Evolutionary conservation across 23 red algal genomes (phyloP).

Genomic region (Gracilaria caudata): DNA sequence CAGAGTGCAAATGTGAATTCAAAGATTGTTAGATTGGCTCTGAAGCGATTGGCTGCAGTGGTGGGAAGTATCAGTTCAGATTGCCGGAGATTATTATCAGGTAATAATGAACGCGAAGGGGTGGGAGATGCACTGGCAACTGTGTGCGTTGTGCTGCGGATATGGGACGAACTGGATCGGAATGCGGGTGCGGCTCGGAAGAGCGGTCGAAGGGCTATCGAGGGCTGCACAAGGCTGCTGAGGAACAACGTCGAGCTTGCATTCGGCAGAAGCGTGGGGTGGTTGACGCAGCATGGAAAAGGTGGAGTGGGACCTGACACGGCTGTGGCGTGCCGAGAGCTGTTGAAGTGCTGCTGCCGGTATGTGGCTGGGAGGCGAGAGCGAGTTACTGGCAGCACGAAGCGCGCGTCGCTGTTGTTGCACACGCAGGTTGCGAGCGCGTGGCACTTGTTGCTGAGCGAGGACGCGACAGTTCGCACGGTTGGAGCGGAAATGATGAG

Average conservation of each 20-base stretch:
- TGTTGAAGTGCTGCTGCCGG: neutral
- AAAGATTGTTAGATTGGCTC: neutral
- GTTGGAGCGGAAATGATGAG: slow-evolving; percentile 9
- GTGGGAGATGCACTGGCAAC: neutral
- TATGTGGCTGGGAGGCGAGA: neutral
- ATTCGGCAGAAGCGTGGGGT: neutral
- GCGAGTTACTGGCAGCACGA: neutral
- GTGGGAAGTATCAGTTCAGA: neutral
- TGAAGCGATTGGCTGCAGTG: neutral
- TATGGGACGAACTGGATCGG: neutral
- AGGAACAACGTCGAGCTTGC: neutral
- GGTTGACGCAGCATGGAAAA: neutral
- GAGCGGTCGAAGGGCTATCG: neutral
- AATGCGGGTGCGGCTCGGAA: neutral
- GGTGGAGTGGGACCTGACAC: neutral
- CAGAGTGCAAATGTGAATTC: neutral
- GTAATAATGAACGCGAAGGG: neutral
- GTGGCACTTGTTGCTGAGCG: neutral
- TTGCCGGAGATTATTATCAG: neutral
- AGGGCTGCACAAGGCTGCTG: neutral
- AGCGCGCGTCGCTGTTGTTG: neutral
- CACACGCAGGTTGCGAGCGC: neutral
- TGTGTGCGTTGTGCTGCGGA: neutral
- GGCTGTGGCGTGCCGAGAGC: neutral
- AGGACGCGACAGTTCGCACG: neutral